Evolutionary conservation across 352 stramenopile species (phyloP).

Genomic region (Phytophthora colocasiae): DNA sequence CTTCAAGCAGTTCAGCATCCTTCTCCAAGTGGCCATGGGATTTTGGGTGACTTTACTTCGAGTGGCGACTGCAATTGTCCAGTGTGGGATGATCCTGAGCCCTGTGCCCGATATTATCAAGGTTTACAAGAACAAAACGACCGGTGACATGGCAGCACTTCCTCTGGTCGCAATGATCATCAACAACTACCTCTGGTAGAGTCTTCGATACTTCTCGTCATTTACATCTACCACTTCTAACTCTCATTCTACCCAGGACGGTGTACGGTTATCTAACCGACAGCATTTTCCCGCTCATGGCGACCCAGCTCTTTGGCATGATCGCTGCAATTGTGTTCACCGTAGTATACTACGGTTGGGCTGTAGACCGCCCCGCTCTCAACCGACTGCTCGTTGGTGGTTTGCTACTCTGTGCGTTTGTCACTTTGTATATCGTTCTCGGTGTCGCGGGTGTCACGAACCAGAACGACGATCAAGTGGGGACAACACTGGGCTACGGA

Average conservation of each 20-base stretch:
- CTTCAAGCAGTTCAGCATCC: neutral
- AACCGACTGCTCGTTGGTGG: slow-evolving; percentile 8
- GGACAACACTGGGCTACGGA: slow-evolving; percentile 36
- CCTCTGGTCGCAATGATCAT: slow-evolving; percentile 33
- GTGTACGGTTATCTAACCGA: slow-evolving; percentile 34
- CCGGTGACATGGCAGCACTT: slow-evolving; percentile 23
- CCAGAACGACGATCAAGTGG: slow-evolving; percentile 35
- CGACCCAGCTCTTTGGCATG: slow-evolving; percentile 25
- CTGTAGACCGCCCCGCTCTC: slow-evolving; percentile 7
- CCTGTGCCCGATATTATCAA: slow-evolving; percentile 24
- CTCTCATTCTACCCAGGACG: slow-evolving; percentile 7
- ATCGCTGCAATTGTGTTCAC: slow-evolving; percentile 24
- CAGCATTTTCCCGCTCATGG: slow-evolving; percentile 36
- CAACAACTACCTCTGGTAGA: slow-evolving; percentile 36
- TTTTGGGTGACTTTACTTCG: slow-evolving; percentile 18
- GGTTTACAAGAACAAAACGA: slow-evolving; percentile 22
- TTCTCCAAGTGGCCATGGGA: neutral
- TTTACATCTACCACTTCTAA: neutral
- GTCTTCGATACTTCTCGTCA: neutral
- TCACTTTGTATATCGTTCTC: slow-evolving; percentile 41
- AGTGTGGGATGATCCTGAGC: slow-evolving; percentile 26
- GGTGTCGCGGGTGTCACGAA: slow-evolving; percentile 35
- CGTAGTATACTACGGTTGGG: slow-evolving; percentile 22
- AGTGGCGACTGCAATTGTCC: slow-evolving; percentile 23
- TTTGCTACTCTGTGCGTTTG: slow-evolving; percentile 8